A percentile compares a stretch with the other conserved stretches of the same genome.
Conservation (phyloP, 345 rosid species). For the Erysimum cheiranthoides region DNA sequence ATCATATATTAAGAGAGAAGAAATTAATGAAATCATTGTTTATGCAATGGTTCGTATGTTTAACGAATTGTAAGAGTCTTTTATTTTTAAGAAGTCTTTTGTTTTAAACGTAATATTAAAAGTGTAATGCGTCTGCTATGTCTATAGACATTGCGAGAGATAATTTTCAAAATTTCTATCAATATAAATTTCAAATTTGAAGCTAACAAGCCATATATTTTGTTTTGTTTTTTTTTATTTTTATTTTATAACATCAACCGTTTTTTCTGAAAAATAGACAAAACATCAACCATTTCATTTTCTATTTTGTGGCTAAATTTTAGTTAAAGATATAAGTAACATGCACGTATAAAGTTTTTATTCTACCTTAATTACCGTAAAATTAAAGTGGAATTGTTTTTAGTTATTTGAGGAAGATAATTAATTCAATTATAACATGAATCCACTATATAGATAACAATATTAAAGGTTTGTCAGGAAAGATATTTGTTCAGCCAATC, state of each 20-base stretch:
- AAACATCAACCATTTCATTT: neutral
- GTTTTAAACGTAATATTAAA: neutral
- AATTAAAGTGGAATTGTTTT: neutral
- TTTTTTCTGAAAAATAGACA: too few relatives aligned
- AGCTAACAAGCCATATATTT: neutral
- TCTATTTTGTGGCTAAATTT: neutral
- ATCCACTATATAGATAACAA: neutral
- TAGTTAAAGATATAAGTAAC: neutral
- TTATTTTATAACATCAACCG: too few relatives aligned
- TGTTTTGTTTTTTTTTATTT: neutral
- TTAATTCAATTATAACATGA: neutral
- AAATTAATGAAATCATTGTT: conserved; percentile 17
- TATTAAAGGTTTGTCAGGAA: neutral
- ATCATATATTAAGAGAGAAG: conserved; percentile 5
- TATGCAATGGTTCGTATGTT: conserved; percentile 32
- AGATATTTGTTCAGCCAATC: conserved; percentile 17
- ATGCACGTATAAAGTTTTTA: neutral
- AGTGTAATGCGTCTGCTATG: conserved; percentile 41
- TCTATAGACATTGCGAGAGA: conserved; percentile 41
- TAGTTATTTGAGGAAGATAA: conserved; percentile 11
- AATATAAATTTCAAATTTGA: neutral
- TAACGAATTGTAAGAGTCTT: conserved; percentile 9
- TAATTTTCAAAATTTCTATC: conserved; percentile 3
- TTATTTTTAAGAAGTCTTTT: neutral
- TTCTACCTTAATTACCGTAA: neutral